phyloP scores from a whole-genome alignment of 805 yeast species.

The Allodekkera sacchari region DNA sequence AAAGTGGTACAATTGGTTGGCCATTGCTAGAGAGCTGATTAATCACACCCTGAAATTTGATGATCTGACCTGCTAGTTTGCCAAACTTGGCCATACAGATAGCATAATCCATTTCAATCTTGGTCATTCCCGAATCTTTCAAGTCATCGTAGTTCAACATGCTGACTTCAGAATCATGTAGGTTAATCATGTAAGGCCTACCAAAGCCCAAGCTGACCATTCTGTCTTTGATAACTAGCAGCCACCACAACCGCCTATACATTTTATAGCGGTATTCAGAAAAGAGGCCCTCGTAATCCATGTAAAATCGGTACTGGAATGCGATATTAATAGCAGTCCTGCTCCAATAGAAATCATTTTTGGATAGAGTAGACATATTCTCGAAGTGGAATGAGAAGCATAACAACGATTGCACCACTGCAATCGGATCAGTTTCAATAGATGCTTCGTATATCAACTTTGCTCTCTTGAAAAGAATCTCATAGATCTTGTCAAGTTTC shows the following conservation, averaged over 20 bases:
- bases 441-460: conserved; percentile 63
- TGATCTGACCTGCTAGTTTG: conserved; percentile 62
- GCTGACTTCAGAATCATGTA: conserved; percentile 71
- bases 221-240: conserved; percentile 62
- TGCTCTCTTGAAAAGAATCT: conserved; percentile 31
- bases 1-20: conserved; percentile 29
- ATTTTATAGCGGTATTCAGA: conserved; percentile 16
- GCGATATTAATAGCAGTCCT: conserved; percentile 63
- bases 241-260: conserved; percentile 51
- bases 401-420: conserved; percentile 49
- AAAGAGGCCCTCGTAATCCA: conserved; percentile 24
- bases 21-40: conserved; percentile 48
- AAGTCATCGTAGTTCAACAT: conserved; percentile 64
- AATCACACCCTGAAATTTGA: conserved; percentile 63
- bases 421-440: conserved; percentile 58
- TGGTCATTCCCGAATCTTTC: conserved; percentile 41
- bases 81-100: conserved; percentile 58
- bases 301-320: conserved; percentile 69
- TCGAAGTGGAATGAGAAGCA: conserved; percentile 19
- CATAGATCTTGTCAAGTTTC: conserved; percentile 33
- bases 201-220: conserved; percentile 67
- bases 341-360: conserved; percentile 70
- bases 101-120: conserved; percentile 45
- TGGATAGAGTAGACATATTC: conserved; percentile 27
- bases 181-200: conserved; percentile 57